Conservation (phyloP, 106 monocot genomes). For the Chionographis japonica region DNA sequence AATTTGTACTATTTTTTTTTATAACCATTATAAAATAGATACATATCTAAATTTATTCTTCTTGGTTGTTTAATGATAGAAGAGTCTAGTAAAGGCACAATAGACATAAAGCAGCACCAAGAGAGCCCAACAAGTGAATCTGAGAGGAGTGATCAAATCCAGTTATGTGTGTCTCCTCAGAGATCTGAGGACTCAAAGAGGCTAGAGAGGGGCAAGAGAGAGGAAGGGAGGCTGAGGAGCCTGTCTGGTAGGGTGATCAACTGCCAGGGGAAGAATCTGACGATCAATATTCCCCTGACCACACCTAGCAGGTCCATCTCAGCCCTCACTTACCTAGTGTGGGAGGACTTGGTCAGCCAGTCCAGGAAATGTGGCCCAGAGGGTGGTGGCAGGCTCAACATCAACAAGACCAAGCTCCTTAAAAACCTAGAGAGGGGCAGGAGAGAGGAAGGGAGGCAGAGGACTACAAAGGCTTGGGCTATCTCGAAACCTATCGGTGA, state of each 20-base stretch:
- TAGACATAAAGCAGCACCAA: conserved; percentile 30
- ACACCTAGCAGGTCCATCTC: conserved; percentile 82
- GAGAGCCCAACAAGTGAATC: conserved; percentile 29
- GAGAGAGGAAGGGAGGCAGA: conserved; percentile 96
- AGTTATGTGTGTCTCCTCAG: conserved; percentile 20
- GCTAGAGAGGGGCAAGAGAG: conserved; percentile 8
- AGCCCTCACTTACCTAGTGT: conserved; percentile 55
- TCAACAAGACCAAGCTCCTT: conserved; percentile 87
- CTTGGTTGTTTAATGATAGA: conserved; percentile 15
- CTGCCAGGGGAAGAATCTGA: conserved; percentile 73
- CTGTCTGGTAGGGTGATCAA: conserved; percentile 56
- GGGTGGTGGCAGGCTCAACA: too few relatives aligned
- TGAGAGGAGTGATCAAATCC: conserved; percentile 28
- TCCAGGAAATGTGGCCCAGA: conserved; percentile 46
- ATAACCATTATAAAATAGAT: background rate
- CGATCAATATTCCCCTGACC: conserved; percentile 85
- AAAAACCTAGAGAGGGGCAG: too few relatives aligned
- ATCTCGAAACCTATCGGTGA: conserved; percentile 75
- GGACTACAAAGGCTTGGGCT: conserved; percentile 81
- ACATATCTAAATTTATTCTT: background rate
- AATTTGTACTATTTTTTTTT: too few relatives aligned
- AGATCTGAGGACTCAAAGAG: conserved; percentile 20
- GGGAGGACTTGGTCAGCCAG: conserved; percentile 55
- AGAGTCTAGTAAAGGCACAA: conserved; percentile 39
- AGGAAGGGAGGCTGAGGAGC: conserved; percentile 52